These are phyloP conservation scores for Cryptosporidium sp. DNA, from an alignment of 169 alveolate genomes.

Conservation along the genomic window DNA sequence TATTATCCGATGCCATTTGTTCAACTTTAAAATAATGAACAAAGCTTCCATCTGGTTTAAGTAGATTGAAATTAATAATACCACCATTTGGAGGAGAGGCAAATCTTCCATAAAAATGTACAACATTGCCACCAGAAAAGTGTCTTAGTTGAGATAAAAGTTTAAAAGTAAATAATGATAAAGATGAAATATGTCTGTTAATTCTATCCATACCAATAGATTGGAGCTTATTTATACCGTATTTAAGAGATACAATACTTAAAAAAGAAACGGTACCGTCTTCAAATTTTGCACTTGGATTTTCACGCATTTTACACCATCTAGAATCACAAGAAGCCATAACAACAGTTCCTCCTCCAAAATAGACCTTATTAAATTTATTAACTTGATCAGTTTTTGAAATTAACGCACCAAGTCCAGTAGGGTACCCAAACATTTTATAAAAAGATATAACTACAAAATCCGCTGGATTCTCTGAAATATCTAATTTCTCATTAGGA, in stretches of 20 bases:
- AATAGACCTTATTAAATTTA: conserved; percentile 75
- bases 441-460: conserved; percentile 79
- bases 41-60: conserved; percentile 76
- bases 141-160: conserved; percentile 31
- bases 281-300: conserved; percentile 73
- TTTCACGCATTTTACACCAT: conserved; percentile 77
- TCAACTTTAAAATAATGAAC: conserved; percentile 77
- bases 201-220: conserved; percentile 77
- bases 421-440: conserved; percentile 81
- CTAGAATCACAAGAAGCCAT: conserved; percentile 77
- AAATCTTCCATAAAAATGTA: conserved; percentile 48
- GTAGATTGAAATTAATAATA: conserved; percentile 77
- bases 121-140: conserved; percentile 62
- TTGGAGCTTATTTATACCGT: conserved; percentile 75
- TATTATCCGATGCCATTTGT: conserved; percentile 73
- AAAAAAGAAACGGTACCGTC: conserved; percentile 81
- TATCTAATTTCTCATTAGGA: conserved; percentile 74
- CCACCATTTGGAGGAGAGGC: conserved; percentile 73
- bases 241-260: conserved; percentile 75
- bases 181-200: conserved; percentile 75
- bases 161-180: conserved; percentile 53
- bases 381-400: conserved; percentile 36
- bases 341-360: conserved; percentile 81
- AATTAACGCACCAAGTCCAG: conserved; percentile 80
- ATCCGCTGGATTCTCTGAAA: conserved; percentile 76